Evolutionary conservation across 129 eudicot genomes (phyloP), one percentile per base, ranked within the genome.

Genomic region (Heracleum sosnowskyi): DNA sequence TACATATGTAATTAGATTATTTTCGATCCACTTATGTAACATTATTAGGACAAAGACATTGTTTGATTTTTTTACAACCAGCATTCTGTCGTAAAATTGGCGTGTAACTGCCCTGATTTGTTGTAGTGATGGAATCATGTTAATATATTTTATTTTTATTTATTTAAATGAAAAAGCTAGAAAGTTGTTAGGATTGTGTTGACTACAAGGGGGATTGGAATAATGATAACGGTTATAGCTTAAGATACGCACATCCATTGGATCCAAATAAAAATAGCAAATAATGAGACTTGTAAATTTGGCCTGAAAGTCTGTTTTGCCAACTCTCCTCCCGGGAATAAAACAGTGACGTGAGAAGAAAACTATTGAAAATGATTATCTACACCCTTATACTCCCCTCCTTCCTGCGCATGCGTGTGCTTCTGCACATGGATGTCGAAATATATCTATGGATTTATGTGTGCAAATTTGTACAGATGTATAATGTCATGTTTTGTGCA

Each of bases 181-280:
- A 75, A 77, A 82, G 78, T 84, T 87, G 88, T 87, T 87, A 80
- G 88, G 86, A 87, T 84, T 47, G 80, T 51, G 86, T 84, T 84
- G 86, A 84, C 88, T 82, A 73, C 37, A 76, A 74, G 71, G 70
- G 76, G 84, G 80, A 82, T 76, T 42, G 78, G 84, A 82, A 79
- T 84, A 84, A 84, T 87, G 82, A 87, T 55, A 81, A 82, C 86
- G 83, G 82, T 76, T 87, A 81, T 84, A 76, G 86, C 71, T 76
- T 73, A 78, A 76, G 76, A 81, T 79, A 63, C 84, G 83, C 80
- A 64, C 74, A 31, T 66, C 44, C 74, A 69, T 64, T 20, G n/a
- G 73, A 62, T 29, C 37, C 2, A 68, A 33, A 68, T 68, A 69
- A 0, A 29, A 11, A 79, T 79, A 73, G 49, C 11, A 78, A 64